Evolutionary conservation across 2,329 filamentous ascomycete genomes (phyloP), one percentile per base, ranked within the genome.

Genomic region (Paraphoma chrysanthemicola): DNA sequence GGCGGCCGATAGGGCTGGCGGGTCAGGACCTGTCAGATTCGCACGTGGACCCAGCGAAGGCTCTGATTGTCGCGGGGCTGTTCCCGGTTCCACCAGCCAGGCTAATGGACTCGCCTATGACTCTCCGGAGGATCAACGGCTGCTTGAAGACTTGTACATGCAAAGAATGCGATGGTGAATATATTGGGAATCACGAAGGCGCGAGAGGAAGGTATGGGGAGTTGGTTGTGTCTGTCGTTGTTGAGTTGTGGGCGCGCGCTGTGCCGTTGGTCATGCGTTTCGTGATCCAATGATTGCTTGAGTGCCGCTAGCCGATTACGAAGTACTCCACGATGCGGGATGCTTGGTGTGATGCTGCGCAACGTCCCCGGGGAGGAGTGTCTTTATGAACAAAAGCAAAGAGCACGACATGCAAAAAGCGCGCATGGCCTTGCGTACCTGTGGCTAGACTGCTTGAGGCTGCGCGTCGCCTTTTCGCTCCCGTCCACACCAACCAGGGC

Each of bases 11-110:
- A 58, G 62, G 61, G 59, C 63, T 62, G 64, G 60, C 68, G 64
- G 64, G 53, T 71, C 62, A 62, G 49, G 52, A 31, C 45, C 44
- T 62, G 54, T 57, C 54, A 61, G 57, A 53, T 46, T 53, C 41
- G 56, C 74, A 76, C 73, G 73, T 76, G 68, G 63, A 59, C 31
- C 29, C 45, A 43, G 43, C 48, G 45, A 46, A 49, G 55, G 57
- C 52, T 54, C 48, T 42, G 51, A 61, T 57, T 60, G 60, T 59
- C 14, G 63, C 54, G 61, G 58, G 54, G 50, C 49, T 30, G 9
- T 33, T 49, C 51, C 45, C 51, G 47, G 43, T 54, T 54, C 54
- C 56, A 56, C 48, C 44, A 50, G 30, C 49, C 51, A 29, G 51
- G 44, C 54, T 47, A 51, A 43, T 46, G 41, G 36, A 46, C 39